phyloP scores from a whole-genome alignment of 78 protist species.

The Guillardia theta region DNA sequence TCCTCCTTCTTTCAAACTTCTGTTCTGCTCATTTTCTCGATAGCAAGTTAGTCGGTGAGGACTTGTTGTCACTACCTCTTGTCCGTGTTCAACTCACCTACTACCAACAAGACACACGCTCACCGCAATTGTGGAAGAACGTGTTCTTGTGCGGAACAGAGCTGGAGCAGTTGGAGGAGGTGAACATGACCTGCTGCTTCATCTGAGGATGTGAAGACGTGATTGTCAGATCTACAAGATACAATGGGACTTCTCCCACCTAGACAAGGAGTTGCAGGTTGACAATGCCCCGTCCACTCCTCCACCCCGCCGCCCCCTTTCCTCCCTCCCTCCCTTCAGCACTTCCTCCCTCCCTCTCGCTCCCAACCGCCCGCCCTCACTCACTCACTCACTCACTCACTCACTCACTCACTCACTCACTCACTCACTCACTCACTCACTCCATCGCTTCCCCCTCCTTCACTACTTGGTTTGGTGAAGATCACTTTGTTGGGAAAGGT shows the following conservation, averaged over 20 bases:
- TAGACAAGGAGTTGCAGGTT: background rate
- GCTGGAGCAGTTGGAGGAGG: background rate
- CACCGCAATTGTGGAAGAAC: background rate
- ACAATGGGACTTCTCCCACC: slow-evolving; percentile 14
- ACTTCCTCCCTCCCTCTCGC: background rate
- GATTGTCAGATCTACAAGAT: background rate
- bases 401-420: background rate
- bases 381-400: background rate
- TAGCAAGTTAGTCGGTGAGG: too few species aligned
- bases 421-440: background rate
- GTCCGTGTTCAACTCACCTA: too few species aligned
- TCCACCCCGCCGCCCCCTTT: background rate
- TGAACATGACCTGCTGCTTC: background rate
- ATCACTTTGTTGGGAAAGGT: too few species aligned
- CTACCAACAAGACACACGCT: background rate
- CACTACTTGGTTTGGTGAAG: too few species aligned
- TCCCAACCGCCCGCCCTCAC: background rate
- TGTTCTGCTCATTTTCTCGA: too few species aligned
- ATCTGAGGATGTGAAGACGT: background rate
- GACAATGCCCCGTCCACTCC: background rate
- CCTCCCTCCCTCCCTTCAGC: background rate
- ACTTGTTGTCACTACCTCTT: too few species aligned
- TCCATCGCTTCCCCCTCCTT: too few species aligned
- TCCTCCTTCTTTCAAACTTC: too few species aligned
- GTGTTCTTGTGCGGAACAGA: slow-evolving; percentile 8